phyloP scores from a whole-genome alignment of 495 filamentous ascomycete species.

The Ramalina peruviana region DNA sequence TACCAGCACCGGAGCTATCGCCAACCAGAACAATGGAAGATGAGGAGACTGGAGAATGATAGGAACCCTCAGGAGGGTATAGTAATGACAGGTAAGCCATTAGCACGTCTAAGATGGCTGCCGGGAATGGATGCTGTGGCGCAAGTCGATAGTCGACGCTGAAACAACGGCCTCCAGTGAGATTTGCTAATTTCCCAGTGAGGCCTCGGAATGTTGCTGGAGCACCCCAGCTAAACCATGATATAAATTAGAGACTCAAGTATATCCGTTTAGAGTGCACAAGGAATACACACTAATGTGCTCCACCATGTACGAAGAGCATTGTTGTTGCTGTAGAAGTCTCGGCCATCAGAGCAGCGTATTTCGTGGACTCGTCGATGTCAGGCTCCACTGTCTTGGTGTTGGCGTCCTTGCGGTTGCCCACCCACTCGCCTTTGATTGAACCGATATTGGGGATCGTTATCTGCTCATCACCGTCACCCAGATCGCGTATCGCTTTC shows the following conservation, averaged over 20 bases:
- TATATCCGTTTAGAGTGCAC: too few species aligned
- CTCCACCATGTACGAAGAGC: conserved; percentile 82
- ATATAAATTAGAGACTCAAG: too few species aligned
- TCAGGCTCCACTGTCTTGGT: conserved; percentile 40
- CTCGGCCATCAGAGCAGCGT: conserved; percentile 57
- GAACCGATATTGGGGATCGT: conserved; percentile 10
- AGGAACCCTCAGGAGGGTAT: conserved; percentile 57
- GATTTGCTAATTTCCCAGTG: conserved; percentile 4
- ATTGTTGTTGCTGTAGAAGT: conserved; percentile 50
- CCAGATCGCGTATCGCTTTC: too few species aligned
- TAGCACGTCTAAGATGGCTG: conserved; percentile 66
- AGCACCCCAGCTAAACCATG: too few species aligned
- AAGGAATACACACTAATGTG: conserved; percentile 8
- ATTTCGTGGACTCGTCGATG: conserved; percentile 57
- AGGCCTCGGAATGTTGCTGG: too few species aligned
- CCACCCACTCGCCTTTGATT: conserved; percentile 81
- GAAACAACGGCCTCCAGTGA: conserved; percentile 46
- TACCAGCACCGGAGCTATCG: conserved; percentile 73
- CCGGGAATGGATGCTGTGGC: conserved; percentile 69
- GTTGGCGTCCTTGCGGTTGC: conserved; percentile 45
- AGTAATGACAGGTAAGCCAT: conserved; percentile 68
- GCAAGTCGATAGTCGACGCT: conserved; percentile 72
- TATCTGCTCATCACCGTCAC: too few species aligned
- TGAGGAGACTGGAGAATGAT: conserved; percentile 53
- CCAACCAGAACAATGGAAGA: conserved; percentile 63